Base-by-base conservation (phyloP, 345 rosid genomes). In the Populus deltoides region DNA sequence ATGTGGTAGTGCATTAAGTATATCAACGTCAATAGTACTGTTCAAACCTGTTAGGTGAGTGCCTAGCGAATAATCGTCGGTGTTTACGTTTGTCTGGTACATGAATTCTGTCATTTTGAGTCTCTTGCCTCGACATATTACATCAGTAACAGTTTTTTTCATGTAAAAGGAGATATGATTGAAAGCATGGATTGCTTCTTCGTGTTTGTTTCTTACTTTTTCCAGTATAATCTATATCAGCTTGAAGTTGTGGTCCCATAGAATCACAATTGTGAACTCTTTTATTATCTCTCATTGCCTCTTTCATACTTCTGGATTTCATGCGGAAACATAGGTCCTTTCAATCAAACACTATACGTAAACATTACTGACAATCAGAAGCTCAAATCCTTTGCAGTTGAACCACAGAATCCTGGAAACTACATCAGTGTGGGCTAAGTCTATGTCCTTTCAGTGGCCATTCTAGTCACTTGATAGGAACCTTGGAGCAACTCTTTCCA, bases 131-230 rank as follows among this genome's bases (percentile, higher is more conserved):
- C 35, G 49, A 67, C 65, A 51, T 38, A 25, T 53, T 49, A 47
- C 78, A 45, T 66, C 62, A 66, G 61, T 11, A 33, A 13, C 12
- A 39, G 36, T 20, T 75, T 75, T 75, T 66, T 66, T 57, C 73
- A 49, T n/a, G 16, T 36, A 59, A 51, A 61, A 8, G 16, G 53
- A 76, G 39, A 53, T 53, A n/a, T 69, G 29, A 74, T 63, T 38
- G 17, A 53, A 68, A 68, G 36, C 68, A 25, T 57, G 63, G 29
- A 41, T 69, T 20, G 59, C 17, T 24, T 68, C 17, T 22, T n/a
- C 39, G n/a, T 76, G 39, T 36, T 36, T 38, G 27, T 36, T 39
- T 38, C 61, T n/a, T n/a, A 36, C 71, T 53, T 38, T 67, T 51
- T 62, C 47, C 45, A 18, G 25, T 75, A 33, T 75, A 18, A 47